Conservation (phyloP, 495 filamentous ascomycete species). For the Trichoderma parareesei region DNA sequence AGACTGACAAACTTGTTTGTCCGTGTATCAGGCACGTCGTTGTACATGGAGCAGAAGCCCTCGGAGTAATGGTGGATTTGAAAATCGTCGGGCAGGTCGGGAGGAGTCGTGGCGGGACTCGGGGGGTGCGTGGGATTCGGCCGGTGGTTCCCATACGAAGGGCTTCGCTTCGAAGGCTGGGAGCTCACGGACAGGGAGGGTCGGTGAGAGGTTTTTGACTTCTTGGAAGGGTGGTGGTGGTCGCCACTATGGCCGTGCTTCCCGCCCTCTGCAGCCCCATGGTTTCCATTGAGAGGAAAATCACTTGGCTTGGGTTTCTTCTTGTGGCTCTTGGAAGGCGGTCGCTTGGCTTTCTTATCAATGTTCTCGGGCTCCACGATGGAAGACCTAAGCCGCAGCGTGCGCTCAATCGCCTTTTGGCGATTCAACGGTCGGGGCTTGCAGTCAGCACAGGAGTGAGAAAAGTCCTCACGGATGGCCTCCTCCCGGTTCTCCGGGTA, state of each 20-base stretch:
- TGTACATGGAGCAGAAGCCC: conserved; percentile 64
- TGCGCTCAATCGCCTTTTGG: conserved; percentile 60
- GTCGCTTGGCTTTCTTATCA: conserved; percentile 60
- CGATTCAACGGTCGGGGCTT: conserved; percentile 63
- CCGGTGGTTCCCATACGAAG: conserved; percentile 35
- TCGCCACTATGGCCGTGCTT: conserved; percentile 32
- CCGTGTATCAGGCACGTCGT: conserved; percentile 48
- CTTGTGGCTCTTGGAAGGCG: conserved; percentile 62
- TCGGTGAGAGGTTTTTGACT: conserved; percentile 67
- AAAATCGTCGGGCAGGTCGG: conserved; percentile 45
- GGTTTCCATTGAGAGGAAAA: conserved; percentile 41
- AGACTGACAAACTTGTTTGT: conserved; percentile 63
- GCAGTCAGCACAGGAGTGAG: conserved; percentile 83
- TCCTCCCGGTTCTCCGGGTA: conserved; percentile 64
- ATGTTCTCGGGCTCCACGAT: conserved; percentile 47
- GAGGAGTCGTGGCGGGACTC: conserved; percentile 48
- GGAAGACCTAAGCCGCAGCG: conserved; percentile 31
- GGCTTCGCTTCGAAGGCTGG: conserved; percentile 47
- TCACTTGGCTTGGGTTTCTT: conserved; percentile 56
- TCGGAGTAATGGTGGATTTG: conserved; percentile 57
- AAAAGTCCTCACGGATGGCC: conserved; percentile 56
- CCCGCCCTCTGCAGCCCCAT: conserved; percentile 21
- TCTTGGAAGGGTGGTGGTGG: conserved; percentile 45
- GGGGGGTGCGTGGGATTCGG: conserved; percentile 39
- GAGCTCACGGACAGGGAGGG: conserved; percentile 60